Evolutionary conservation across 768 basidiomycete species (phyloP), one percentile per base, ranked within the genome.

Genomic region (Tricholoma terreum): DNA sequence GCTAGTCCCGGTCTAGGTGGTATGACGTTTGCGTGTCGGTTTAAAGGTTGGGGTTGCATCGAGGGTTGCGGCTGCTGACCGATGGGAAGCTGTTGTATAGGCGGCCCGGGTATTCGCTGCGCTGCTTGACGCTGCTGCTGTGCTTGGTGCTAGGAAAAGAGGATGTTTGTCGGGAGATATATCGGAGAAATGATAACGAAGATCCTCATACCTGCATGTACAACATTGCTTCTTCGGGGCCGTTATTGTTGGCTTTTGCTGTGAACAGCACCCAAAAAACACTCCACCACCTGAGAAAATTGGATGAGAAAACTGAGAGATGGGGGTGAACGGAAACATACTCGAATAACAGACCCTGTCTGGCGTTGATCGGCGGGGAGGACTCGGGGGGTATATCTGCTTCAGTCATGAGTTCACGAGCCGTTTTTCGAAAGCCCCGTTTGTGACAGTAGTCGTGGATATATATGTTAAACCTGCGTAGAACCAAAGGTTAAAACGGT

Each of bases 231-330:
- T 91, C 89, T 1, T 90, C 88, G n/a, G 84, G 68, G 17, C 84
- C 85, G 8, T 67, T 68, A 30, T 82, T 82, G 50, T 80, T 86
- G 60, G 86, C 89, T 72, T 92, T 92, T 46, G 90, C 89, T 11
- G 85, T 84, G 68, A 92, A 92, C 14, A 92, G 74, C 0, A 90
- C 85, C 90, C 90, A 92, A 65, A 92, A 92, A 21, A 92, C 90
- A 62, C 84, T 88, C 90, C 90, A 92, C 90, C 90, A 92, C 68
- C 90, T 91, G 62, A 30, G 21, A 53, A 24, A 58, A 58, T 43
- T 19, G 50, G 7, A 30, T 57, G 55, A 62, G 51, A 54, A 62
- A 52, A 58, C 45, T 45, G 50, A 54, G 57, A 43, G 54, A 57
- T 60, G 53, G 57, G 55, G 50, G 54, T 31, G 54, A 54, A 65